Percentiles rank a stretch among this genome's conserved stretches.
Conservation (phyloP, 1,139 yeast species). For the Spathaspora sp. region DNA sequence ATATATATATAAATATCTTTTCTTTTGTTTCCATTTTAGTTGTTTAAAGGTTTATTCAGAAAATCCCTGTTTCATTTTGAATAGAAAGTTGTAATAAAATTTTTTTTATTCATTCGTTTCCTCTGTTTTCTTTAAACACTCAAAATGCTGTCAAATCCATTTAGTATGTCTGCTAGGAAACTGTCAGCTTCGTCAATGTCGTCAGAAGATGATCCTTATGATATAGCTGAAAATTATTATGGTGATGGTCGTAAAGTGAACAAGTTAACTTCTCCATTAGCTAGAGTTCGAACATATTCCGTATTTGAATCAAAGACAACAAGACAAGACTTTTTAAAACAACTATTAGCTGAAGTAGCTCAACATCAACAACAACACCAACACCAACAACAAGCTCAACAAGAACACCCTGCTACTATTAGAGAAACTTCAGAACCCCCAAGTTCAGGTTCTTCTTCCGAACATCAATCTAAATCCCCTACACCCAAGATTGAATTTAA, state of each 20-base stretch:
- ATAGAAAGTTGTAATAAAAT: neutral
- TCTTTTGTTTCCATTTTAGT: neutral
- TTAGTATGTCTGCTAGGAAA: slow-evolving; percentile 18
- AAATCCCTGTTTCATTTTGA: neutral
- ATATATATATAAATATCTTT: neutral
- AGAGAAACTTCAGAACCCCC: slow-evolving; percentile 11
- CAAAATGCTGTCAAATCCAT: slow-evolving; percentile 9
- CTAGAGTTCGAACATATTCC: slow-evolving; percentile 53
- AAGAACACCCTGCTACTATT: slow-evolving; percentile 8
- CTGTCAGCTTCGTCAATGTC: slow-evolving; percentile 23
- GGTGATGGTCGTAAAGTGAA: slow-evolving; percentile 55
- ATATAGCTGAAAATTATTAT: slow-evolving; percentile 67
- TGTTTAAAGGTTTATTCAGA: neutral
- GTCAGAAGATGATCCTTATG: slow-evolving; percentile 59
- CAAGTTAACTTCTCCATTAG: slow-evolving; percentile 30
- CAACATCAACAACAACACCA: neutral
- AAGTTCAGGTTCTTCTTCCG: slow-evolving; percentile 6
- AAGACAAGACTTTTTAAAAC: slow-evolving; percentile 12
- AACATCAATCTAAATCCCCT: slow-evolving; percentile 7
- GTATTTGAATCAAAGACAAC: slow-evolving; percentile 32
- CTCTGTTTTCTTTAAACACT: neutral
- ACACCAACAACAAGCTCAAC: slow-evolving; percentile 7
- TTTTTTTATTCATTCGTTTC: neutral
- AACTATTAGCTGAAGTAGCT: slow-evolving; percentile 4
- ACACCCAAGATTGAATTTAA: slow-evolving; percentile 6